These are phyloP conservation scores for Ziziphus jujuba DNA, from an alignment of 306 rosid genomes.

Conservation along the genomic window DNA sequence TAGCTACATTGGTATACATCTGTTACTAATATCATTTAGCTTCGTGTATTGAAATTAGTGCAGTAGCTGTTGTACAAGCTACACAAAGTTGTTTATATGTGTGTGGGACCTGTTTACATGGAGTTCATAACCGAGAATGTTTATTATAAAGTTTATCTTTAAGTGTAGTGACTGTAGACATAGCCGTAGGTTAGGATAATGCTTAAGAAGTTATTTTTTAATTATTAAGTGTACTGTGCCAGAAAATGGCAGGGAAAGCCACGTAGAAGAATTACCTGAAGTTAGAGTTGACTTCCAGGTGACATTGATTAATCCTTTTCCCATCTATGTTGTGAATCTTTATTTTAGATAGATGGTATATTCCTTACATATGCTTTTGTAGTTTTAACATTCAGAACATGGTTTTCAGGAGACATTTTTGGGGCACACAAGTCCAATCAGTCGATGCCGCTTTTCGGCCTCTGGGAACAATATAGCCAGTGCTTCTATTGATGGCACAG, in stretches of 20 bases:
- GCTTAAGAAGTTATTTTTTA: slow-evolving; percentile 11
- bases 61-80: neutral
- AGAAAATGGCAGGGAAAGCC: slow-evolving; percentile 59
- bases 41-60: neutral
- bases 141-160: too few species aligned
- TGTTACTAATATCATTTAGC: slow-evolving; percentile 2
- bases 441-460: slow-evolving; percentile 87
- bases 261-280: slow-evolving; percentile 74
- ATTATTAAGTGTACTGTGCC: slow-evolving; percentile 36
- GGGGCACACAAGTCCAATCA: slow-evolving; percentile 95
- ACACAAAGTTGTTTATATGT: neutral
- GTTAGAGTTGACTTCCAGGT: slow-evolving; percentile 91
- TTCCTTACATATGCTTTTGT: slow-evolving; percentile 11
- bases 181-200: neutral
- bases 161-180: neutral
- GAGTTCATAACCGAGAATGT: too few species aligned
- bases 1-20: slow-evolving; percentile 36
- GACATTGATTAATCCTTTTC: slow-evolving; percentile 16
- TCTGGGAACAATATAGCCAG: slow-evolving; percentile 96
- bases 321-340: neutral
- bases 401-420: slow-evolving; percentile 85
- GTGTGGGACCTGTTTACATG: neutral
- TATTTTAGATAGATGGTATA: neutral
- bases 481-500: slow-evolving; percentile 94
- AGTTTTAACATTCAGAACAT: slow-evolving; percentile 37